Conservation (phyloP, 768 basidiomycete genomes). For the Hygrocybe punicea region DNA sequence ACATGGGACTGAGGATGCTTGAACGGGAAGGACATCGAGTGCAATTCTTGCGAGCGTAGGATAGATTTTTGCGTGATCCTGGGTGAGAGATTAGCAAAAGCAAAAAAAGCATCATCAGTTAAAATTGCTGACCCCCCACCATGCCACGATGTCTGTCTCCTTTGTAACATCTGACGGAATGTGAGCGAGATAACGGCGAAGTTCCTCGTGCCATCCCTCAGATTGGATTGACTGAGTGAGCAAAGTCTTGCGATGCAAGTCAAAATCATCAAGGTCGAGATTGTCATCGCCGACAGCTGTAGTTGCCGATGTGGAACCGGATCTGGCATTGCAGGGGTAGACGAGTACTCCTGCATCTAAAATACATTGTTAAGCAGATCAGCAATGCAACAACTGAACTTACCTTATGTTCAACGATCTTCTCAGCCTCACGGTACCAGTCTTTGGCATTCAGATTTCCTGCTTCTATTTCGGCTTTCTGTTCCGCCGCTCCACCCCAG, state of each 20-base stretch:
- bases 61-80: conserved; percentile 1
- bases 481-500: conserved; percentile 30
- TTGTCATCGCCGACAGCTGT: conserved; percentile 6
- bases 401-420: too few relatives aligned
- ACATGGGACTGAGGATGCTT: conserved; percentile 21
- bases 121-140: conserved; percentile 10
- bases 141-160: conserved; percentile 7
- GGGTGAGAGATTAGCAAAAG: background rate
- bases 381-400: too few relatives aligned
- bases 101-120: too few relatives aligned
- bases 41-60: conserved; percentile 16
- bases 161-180: conserved; percentile 4
- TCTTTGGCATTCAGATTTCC: conserved; percentile 16
- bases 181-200: background rate
- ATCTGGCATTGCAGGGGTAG: too few relatives aligned
- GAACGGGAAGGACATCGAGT: conserved; percentile 16
- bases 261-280: background rate
- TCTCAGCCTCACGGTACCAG: conserved; percentile 20
- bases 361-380: too few relatives aligned
- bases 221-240: background rate
- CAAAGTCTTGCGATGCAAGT: conserved; percentile 4
- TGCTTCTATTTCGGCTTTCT: conserved; percentile 9
- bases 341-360: too few relatives aligned
- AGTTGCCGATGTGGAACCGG: background rate
- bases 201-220: conserved; percentile 4